These are phyloP conservation scores for Penicillium argentinense DNA, from an alignment of 495 filamentous ascomycete genomes.

Conservation along the genomic window DNA sequence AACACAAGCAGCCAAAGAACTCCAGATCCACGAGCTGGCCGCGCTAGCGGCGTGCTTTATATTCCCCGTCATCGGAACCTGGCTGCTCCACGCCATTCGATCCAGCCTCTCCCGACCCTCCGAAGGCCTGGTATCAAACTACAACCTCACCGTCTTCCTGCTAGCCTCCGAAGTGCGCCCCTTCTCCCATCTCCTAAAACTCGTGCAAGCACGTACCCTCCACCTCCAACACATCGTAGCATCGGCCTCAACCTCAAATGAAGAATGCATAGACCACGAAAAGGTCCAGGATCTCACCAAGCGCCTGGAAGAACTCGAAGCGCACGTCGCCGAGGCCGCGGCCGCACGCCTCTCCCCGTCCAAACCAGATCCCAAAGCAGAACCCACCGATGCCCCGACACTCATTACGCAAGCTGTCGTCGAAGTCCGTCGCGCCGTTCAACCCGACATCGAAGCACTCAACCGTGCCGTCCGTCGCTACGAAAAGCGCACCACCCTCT, in stretches of 20 bases:
- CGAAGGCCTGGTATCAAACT: slow-evolving; percentile 84
- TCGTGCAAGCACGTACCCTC: slow-evolving; percentile 76
- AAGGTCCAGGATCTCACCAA: slow-evolving; percentile 57
- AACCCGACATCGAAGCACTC: slow-evolving; percentile 84
- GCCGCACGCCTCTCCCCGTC: slow-evolving; percentile 22
- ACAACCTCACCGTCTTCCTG: slow-evolving; percentile 92
- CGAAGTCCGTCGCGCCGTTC: slow-evolving; percentile 63
- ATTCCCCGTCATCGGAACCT: slow-evolving; percentile 74
- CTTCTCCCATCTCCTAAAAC: slow-evolving; percentile 72
- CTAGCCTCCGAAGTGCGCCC: slow-evolving; percentile 85
- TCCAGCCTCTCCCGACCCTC: slow-evolving; percentile 75
- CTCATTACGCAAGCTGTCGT: slow-evolving; percentile 49
- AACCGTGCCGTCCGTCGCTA: slow-evolving; percentile 91
- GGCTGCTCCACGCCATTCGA: slow-evolving; percentile 74
- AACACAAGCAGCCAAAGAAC: slow-evolving; percentile 53
- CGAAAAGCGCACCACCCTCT: slow-evolving; percentile 79
- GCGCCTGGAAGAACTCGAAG: slow-evolving; percentile 72
- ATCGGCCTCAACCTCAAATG: slow-evolving; percentile 44
- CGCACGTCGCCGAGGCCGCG: slow-evolving; percentile 47
- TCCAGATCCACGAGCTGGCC: slow-evolving; percentile 70
- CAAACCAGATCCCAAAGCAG: slow-evolving; percentile 8
- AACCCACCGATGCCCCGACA: slow-evolving; percentile 26
- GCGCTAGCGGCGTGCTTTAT: slow-evolving; percentile 79
- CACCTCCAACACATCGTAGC: slow-evolving; percentile 75
- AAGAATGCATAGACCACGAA: slow-evolving; percentile 33